phyloP scores from a whole-genome alignment of 441 rosid genomes.

The Arabidopsis hybrid region DNA sequence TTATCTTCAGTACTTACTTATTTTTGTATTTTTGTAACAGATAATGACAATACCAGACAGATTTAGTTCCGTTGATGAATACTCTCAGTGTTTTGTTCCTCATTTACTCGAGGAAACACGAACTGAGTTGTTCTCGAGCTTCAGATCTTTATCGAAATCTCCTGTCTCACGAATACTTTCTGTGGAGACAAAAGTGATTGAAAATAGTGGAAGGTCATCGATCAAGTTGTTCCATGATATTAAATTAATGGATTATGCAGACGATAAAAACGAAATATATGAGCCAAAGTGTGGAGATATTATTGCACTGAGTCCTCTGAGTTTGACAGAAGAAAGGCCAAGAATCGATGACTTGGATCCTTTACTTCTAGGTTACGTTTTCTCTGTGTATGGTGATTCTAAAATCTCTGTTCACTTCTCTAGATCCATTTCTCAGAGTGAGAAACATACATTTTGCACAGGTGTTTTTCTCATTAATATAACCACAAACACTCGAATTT shows the following conservation, averaged over 20 bases:
- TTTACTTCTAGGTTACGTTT: slow-evolving; percentile 16
- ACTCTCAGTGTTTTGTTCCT: slow-evolving; percentile 33
- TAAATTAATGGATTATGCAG: not conserved
- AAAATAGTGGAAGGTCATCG: not conserved
- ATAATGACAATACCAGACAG: slow-evolving; percentile 31
- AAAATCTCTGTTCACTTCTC: slow-evolving; percentile 17
- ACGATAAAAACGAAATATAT: not conserved
- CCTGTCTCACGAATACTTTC: not conserved
- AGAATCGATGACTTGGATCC: slow-evolving; percentile 24
- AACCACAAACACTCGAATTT: slow-evolving; percentile 58
- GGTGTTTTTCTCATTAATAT: slow-evolving; percentile 52
- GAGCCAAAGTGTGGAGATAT: slow-evolving; percentile 38
- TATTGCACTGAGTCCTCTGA: slow-evolving; percentile 30
- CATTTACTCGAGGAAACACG: slow-evolving; percentile 42
- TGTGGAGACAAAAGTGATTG: not conserved
- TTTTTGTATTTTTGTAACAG: not conserved
- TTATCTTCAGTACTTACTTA: not conserved
- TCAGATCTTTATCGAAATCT: slow-evolving; percentile 18
- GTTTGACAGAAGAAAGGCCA: slow-evolving; percentile 7
- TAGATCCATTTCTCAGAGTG: not conserved
- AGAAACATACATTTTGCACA: not conserved
- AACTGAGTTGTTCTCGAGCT: slow-evolving; percentile 22
- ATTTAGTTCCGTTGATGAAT: slow-evolving; percentile 22
- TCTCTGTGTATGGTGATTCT: not conserved
- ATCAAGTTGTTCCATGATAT: not conserved